Conservation (phyloP, 768 basidiomycete genomes). For the Infundibulicybe gibba region DNA sequence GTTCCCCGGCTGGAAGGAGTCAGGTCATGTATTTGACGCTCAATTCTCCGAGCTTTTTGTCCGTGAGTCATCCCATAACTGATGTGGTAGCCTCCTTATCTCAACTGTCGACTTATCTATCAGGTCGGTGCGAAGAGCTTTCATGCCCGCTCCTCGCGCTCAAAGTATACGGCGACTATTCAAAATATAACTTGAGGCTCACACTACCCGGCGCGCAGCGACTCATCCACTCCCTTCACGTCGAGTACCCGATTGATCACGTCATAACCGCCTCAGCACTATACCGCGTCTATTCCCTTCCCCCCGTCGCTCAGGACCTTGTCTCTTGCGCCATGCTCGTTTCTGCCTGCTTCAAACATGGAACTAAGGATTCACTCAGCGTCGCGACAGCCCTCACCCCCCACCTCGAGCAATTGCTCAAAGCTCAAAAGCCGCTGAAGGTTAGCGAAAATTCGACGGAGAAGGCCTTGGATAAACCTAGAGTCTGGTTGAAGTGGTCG, state of each 20-base stretch:
- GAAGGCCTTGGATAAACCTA: slow-evolving; percentile 13
- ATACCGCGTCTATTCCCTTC: slow-evolving; percentile 50
- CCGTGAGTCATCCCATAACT: slow-evolving; percentile 35
- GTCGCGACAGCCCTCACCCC: slow-evolving; percentile 41
- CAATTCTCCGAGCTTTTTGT: slow-evolving; percentile 46
- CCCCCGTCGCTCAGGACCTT: slow-evolving; percentile 51
- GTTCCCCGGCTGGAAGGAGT: slow-evolving; percentile 49
- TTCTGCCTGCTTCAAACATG: slow-evolving; percentile 49
- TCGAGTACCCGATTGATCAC: slow-evolving; percentile 40
- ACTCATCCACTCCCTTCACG: slow-evolving; percentile 54
- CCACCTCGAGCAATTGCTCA: slow-evolving; percentile 29
- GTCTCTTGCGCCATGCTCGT: slow-evolving; percentile 54
- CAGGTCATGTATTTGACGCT: slow-evolving; percentile 32
- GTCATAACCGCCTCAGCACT: slow-evolving; percentile 49
- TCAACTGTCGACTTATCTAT: not conserved
- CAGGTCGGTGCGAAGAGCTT: slow-evolving; percentile 64
- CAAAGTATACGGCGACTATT: slow-evolving; percentile 56
- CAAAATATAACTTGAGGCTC: slow-evolving; percentile 56
- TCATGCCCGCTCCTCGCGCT: slow-evolving; percentile 53
- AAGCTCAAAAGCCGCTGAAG: slow-evolving; percentile 5
- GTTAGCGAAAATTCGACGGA: slow-evolving; percentile 3
- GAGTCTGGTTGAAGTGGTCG: slow-evolving; percentile 24
- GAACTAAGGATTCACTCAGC: slow-evolving; percentile 29
- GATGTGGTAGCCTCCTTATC: not conserved
- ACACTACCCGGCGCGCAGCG: slow-evolving; percentile 49